A percentile compares a stretch with the other conserved stretches of the same genome.
phyloP scores from a whole-genome alignment of 371 early-diverging fungal species.

The Circinella minor region DNA sequence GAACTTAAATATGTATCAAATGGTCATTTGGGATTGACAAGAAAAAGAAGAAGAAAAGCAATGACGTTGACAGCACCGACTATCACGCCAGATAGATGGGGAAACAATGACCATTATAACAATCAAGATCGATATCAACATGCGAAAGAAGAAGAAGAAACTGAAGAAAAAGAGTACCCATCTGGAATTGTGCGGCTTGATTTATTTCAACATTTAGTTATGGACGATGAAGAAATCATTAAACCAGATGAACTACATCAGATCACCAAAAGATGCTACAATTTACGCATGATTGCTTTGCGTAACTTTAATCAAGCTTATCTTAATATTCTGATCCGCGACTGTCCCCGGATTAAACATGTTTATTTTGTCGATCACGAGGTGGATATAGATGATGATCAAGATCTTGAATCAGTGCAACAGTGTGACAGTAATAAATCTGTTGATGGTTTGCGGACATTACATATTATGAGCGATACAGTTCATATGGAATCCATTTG shows the following conservation, averaged over 20 bases:
- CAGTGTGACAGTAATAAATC: not conserved
- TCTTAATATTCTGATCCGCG: not conserved
- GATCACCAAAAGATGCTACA: not conserved
- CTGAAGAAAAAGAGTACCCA: not conserved
- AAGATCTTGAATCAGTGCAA: not conserved
- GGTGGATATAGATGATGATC: not conserved
- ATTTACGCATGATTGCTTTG: not conserved
- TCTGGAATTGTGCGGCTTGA: not conserved
- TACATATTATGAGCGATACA: not conserved
- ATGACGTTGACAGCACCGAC: too few species aligned
- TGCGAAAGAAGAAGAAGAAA: too few species aligned
- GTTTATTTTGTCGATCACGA: conserved; percentile 1
- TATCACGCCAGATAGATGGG: not conserved
- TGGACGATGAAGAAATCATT: not conserved
- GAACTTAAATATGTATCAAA: not conserved
- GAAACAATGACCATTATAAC: not conserved
- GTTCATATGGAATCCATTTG: not conserved
- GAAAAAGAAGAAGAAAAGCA: not conserved
- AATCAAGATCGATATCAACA: too few species aligned
- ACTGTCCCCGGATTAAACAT: not conserved
- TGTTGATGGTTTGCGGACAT: not conserved
- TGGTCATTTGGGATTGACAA: not conserved
- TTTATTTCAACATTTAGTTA: not conserved
- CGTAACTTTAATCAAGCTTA: not conserved
- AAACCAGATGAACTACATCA: not conserved